Evolutionary conservation across 352 stramenopile genomes (phyloP), one percentile per base, ranked within the genome.

Genomic region (Phytophthora rubi): DNA sequence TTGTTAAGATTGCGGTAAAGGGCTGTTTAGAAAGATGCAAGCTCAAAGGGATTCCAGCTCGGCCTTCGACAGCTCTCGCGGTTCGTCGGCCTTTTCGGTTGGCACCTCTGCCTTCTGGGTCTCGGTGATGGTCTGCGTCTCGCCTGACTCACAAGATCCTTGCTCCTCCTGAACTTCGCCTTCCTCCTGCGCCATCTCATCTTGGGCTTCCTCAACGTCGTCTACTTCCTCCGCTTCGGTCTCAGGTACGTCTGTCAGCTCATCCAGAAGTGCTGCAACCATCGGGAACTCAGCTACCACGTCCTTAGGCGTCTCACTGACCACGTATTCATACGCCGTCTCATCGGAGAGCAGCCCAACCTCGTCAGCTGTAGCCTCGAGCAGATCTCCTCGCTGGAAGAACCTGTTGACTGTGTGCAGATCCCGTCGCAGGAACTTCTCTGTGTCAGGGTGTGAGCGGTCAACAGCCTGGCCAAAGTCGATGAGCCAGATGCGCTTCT

Each of bases 401-500:
- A 97, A 98, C 16, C 79, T 65, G 32, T 79, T 77, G 16, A 98
- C 73, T 7, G 85, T 92, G 15, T 75, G 66, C 18, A 97, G 65
- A 75, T 98, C 93, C 26, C 91, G 82, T 30, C 68, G 59, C 15
- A 98, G 53, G 5, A 91, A 83, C 48, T 82, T 77, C 49, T 83
- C 63, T 7, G 85, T 87, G 35, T 86, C 71, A 1, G 90, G 90
- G 54, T 98, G 93, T 3, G 80, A 86, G 5, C 77, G 68, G 68
- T 97, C 90, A 28, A 97, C 86, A 7, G 91, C 84, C 68, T 98
- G 93, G 1, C 89, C 91, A 82, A 98, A 97, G 70, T 98, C 93
- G 70, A 98, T 98, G 12, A 98, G 88, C 89, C 70, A 97, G 65
- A 76, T 80, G 57, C 71, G 83, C 48, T 83, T 81, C 71, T 82